phyloP scores from a whole-genome alignment of 805 yeast genomes.

The Wickerhamiella shivajii region DNA sequence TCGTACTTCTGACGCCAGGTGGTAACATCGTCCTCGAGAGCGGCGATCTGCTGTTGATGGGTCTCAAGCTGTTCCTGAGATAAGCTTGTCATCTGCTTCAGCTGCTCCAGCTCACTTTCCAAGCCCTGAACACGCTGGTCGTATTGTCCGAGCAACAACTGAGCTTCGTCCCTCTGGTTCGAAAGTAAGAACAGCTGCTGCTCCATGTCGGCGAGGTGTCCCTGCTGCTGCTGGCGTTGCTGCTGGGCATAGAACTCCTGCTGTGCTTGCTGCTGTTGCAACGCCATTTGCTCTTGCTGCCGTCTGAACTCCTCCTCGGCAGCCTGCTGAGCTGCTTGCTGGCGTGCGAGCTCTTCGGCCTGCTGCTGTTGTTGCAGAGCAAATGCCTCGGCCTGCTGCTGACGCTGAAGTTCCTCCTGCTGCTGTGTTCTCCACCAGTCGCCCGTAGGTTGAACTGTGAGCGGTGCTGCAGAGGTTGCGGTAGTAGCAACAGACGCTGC shows the following conservation, averaged over 20 bases:
- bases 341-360: constrained; percentile 48
- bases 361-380: constrained; percentile 35
- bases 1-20: constrained; percentile 82
- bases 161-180: constrained; percentile 78
- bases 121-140: constrained; percentile 71
- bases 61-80: constrained; percentile 60
- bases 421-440: constrained; percentile 35
- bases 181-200: constrained; percentile 61
- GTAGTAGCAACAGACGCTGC: constrained; percentile 17
- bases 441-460: constrained; percentile 23
- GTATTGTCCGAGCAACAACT: constrained; percentile 68
- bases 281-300: constrained; percentile 56
- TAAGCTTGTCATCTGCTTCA: constrained; percentile 34
- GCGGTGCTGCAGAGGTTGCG: constrained; percentile 21
- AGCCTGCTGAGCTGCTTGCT: constrained; percentile 61
- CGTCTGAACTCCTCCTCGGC: constrained; percentile 41
- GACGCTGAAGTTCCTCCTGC: constrained; percentile 45
- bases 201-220: constrained; percentile 66
- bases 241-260: constrained; percentile 56
- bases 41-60: constrained; percentile 56
- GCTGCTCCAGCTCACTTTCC: constrained; percentile 50
- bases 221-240: constrained; percentile 58
- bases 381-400: constrained; percentile 25
- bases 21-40: constrained; percentile 56
- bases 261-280: constrained; percentile 55